Percentiles rank a stretch among this genome's conserved stretches.
Evolutionary conservation across 306 rosid genomes (phyloP).

Genomic region (Quillaja saponaria): DNA sequence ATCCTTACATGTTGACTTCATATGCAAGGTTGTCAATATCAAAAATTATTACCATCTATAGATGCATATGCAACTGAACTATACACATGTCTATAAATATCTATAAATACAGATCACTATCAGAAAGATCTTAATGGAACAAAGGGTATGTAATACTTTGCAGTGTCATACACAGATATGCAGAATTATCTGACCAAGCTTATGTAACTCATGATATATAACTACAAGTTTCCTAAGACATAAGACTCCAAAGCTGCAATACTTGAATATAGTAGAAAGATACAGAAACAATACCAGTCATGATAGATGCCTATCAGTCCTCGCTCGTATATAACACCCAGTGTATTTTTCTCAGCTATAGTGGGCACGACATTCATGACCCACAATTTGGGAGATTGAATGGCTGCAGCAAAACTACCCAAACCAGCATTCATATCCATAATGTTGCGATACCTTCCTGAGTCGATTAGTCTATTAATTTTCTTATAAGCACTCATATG

Average conservation of each 20-base stretch:
- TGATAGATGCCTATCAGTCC: slow-evolving; percentile 93
- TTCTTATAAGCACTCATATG: slow-evolving; percentile 81
- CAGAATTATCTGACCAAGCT: background rate
- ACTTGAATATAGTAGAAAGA: slow-evolving; percentile 13
- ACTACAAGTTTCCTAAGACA: background rate
- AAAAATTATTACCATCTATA: too few species aligned
- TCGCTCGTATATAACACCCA: slow-evolving; percentile 74
- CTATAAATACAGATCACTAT: too few species aligned
- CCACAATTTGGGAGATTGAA: slow-evolving; percentile 80
- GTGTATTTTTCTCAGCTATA: slow-evolving; percentile 68
- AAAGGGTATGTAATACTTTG: background rate
- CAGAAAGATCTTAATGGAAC: too few species aligned
- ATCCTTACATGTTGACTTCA: too few species aligned
- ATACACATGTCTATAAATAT: too few species aligned
- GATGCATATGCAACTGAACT: too few species aligned
- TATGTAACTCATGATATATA: too few species aligned
- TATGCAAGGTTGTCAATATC: too few species aligned
- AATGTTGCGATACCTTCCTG: slow-evolving; percentile 96
- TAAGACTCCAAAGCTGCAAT: slow-evolving; percentile 8
- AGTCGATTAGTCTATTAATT: slow-evolving; percentile 61
- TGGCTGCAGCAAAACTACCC: slow-evolving; percentile 90
- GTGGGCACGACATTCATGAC: slow-evolving; percentile 96
- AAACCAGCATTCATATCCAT: slow-evolving; percentile 97
- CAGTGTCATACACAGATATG: background rate
- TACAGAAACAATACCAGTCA: slow-evolving; percentile 64